Conservation (phyloP, 768 basidiomycete species). For the Termitomyces sp. region DNA sequence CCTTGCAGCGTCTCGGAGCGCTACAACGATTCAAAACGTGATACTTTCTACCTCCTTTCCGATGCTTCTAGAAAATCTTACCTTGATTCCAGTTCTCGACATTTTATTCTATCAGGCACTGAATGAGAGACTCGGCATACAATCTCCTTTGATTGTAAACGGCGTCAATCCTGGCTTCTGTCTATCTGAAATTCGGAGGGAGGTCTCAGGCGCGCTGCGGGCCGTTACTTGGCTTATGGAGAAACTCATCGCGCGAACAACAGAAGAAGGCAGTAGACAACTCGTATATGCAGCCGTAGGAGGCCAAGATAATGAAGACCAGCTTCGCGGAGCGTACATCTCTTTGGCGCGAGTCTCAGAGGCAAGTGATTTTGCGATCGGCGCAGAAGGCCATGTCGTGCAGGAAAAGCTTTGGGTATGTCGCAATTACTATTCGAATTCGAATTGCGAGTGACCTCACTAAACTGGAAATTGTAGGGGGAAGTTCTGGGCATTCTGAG, state of each 20-base stretch:
- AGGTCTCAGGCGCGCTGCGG: slow-evolving; percentile 17
- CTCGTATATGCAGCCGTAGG: slow-evolving; percentile 17
- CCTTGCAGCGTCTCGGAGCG: slow-evolving; percentile 10
- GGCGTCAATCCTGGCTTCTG: slow-evolving; percentile 42
- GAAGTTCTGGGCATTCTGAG: slow-evolving; percentile 14
- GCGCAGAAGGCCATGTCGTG: slow-evolving; percentile 2
- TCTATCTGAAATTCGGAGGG: slow-evolving; percentile 31
- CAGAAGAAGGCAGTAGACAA: slow-evolving; percentile 16
- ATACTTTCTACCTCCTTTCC: neutral
- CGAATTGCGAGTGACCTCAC: neutral
- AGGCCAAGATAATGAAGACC: slow-evolving; percentile 7
- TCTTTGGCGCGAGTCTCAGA: slow-evolving; percentile 11
- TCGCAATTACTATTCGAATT: neutral
- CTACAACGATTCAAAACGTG: slow-evolving; percentile 36
- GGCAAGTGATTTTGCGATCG: slow-evolving; percentile 14
- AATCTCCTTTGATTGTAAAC: slow-evolving; percentile 29
- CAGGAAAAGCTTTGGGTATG: slow-evolving; percentile 18
- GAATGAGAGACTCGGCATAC: slow-evolving; percentile 23
- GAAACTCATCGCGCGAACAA: slow-evolving; percentile 25
- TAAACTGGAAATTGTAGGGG: neutral
- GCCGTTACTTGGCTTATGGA: slow-evolving; percentile 24
- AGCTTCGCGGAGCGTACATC: slow-evolving; percentile 16
- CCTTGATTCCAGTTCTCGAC: slow-evolving; percentile 31
- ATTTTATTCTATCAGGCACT: slow-evolving; percentile 37
- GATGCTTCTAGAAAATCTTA: neutral